These are phyloP conservation scores for Phyllosticta citrichinensis DNA, from an alignment of 2,329 filamentous ascomycete species.

Conservation along the genomic window DNA sequence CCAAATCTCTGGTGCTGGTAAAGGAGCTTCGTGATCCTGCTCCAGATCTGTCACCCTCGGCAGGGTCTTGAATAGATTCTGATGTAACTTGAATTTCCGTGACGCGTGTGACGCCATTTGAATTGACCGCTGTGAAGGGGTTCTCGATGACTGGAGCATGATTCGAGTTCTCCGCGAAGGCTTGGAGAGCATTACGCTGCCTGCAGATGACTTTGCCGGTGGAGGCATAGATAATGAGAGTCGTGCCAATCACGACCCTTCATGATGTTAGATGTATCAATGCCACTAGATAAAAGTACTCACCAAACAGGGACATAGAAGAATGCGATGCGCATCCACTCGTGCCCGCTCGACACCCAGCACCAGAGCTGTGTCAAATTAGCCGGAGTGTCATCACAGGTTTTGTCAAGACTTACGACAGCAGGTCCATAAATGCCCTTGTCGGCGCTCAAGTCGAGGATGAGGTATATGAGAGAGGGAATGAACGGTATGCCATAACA, in stretches of 20 bases:
- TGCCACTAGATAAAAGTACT: not conserved
- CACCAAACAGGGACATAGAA: constrained; percentile 69
- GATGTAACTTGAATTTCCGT: constrained; percentile 54
- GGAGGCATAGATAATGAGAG: constrained; percentile 55
- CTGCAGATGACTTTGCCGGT: constrained; percentile 59
- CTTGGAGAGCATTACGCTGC: constrained; percentile 47
- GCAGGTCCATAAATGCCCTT: constrained; percentile 64
- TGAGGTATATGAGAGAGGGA: constrained; percentile 57
- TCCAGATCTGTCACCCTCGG: constrained; percentile 27
- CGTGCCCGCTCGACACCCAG: constrained; percentile 60
- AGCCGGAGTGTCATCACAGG: not conserved
- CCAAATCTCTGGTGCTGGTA: constrained; percentile 19
- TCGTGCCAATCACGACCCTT: constrained; percentile 48
- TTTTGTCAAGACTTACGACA: constrained; percentile 33
- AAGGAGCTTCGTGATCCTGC: constrained; percentile 21
- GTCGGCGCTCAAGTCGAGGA: constrained; percentile 43
- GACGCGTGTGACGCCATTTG: constrained; percentile 37
- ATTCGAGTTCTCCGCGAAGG: constrained; percentile 13
- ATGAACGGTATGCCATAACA: constrained; percentile 68
- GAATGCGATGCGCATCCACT: constrained; percentile 59
- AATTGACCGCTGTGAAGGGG: constrained; percentile 27
- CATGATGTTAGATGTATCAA: not conserved
- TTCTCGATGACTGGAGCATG: constrained; percentile 27
- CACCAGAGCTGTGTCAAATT: constrained; percentile 56
- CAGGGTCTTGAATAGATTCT: constrained; percentile 14